Percentiles rank a stretch among this genome's conserved stretches.
Conservation (phyloP, 2,329 filamentous ascomycete genomes). For the Fusarium mundagurra region DNA sequence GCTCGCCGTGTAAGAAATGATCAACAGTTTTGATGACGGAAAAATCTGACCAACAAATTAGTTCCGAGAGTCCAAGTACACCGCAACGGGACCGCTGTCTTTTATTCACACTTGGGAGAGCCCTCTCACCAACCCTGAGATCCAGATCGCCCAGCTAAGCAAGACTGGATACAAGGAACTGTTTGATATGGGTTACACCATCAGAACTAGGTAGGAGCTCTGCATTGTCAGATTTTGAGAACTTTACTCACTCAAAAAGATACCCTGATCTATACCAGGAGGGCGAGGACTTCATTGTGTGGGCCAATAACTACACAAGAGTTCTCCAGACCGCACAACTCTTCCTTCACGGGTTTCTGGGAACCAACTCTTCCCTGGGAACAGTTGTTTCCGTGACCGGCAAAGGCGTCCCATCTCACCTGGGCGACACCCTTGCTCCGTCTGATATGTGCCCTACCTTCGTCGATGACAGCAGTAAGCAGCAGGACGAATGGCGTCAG, state of each 20-base stretch:
- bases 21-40: rapidly evolving
- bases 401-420: conserved; percentile 58
- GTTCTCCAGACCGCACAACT: conserved; percentile 70
- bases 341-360: conserved; percentile 70
- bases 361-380: conserved; percentile 62
- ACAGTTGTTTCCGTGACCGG: conserved; percentile 68
- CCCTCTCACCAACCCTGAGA: conserved; percentile 61
- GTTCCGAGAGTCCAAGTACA: conserved; percentile 65
- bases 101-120: conserved; percentile 70
- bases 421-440: conserved; percentile 71
- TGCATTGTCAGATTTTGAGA: rapidly evolving
- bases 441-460: conserved; percentile 72
- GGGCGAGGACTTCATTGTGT: conserved; percentile 65
- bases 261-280: conserved; percentile 61
- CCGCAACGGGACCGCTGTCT: conserved; percentile 59
- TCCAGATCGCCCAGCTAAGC: conserved; percentile 68
- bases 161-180: conserved; percentile 71
- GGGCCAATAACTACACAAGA: conserved; percentile 73
- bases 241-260: conserved; percentile 28
- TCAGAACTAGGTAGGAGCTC: conserved; percentile 53
- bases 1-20: conserved; percentile 49
- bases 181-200: conserved; percentile 63
- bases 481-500: conserved; percentile 57
- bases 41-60: conserved; percentile 39
- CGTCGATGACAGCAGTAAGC: conserved; percentile 61